A percentile compares a stretch with the other conserved stretches of the same genome.
Evolutionary conservation across 139 green algal species (phyloP).

Genomic region (Auxenochlorella pyrenoidosa): DNA sequence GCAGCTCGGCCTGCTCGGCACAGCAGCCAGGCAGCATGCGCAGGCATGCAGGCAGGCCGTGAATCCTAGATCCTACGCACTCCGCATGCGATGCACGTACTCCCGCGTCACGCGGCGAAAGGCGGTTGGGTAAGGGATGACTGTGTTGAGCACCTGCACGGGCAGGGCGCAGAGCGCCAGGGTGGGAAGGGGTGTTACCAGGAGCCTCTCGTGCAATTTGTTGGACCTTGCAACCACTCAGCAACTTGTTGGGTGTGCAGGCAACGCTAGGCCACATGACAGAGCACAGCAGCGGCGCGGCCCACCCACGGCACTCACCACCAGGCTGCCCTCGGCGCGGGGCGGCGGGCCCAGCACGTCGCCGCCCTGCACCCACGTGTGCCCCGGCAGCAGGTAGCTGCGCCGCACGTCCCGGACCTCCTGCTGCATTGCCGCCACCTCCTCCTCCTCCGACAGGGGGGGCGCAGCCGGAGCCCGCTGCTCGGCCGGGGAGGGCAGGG

Average conservation of each 20-base stretch:
- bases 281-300: neutral
- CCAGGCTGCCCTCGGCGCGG: neutral
- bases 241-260: neutral
- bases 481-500: neutral
- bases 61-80: neutral
- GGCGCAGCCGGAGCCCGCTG: neutral
- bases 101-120: neutral
- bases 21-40: neutral
- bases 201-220: no score
- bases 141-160: neutral
- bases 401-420: neutral
- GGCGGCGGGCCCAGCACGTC: slow-evolving; percentile 8
- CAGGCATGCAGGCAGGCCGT: neutral
- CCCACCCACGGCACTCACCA: neutral
- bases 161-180: neutral
- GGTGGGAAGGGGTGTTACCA: neutral
- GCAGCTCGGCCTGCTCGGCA: neutral
- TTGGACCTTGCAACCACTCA: no score
- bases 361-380: neutral
- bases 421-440: neutral
- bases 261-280: neutral
- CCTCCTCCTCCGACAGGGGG: neutral
- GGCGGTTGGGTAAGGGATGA: neutral
- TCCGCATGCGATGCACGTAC: neutral
- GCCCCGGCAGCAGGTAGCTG: slow-evolving; percentile 15